Base-by-base conservation (phyloP, 176 grass and related monocot genomes). In the Dendrocalamus sinicus region DNA sequence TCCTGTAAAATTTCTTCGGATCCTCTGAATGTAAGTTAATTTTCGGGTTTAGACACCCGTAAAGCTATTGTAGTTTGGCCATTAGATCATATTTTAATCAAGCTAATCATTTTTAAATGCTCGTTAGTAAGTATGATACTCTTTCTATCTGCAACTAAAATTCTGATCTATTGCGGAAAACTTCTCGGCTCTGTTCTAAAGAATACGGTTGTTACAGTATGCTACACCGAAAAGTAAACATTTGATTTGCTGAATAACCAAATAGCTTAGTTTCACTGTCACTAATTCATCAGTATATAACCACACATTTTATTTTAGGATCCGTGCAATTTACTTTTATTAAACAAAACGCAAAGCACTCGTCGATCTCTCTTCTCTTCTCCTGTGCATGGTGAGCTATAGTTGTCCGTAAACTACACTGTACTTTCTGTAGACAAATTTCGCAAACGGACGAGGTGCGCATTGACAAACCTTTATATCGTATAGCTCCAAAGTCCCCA, bases 401-500 rank as follows among this genome's bases (percentile, higher is more conserved):
- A 76, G 3, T 22, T 62, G 41, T 47, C 40, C 26, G 63, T 41
- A 47, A 22, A 62, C 24, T 16, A 37, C 16, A 62, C 17, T 58
- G 47, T 78, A 72, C 73, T 83, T 46, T 77, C 46, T 65, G 39
- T 66, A 51, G 37, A 58, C 23, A 65, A 77, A 65, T 15, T 82
- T 77, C 57, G 17, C 40, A 44, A 32, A 45, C 20, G 15, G 44
- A 65, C 13, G 45, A 54, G 58, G 58, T 66, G 77, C 2, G 7
- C 22, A 63, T 66, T 57, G 78, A 83, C 50, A 73, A 70, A 47
- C 7, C 72, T 70, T 69, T 26, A 9, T 76, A 39, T 46, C 8
- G 13, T 6, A 67, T 66, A 50, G 73, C 43, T 90, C 73, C 40
- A 14, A 67, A 26, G 84, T 86, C 89, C 6, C 67, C 68, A 41